A percentile compares a stretch with the other conserved stretches of the same genome.
Evolutionary conservation across 2,329 filamentous ascomycete genomes (phyloP).

Genomic region (Dothiorella sarmentorum): DNA sequence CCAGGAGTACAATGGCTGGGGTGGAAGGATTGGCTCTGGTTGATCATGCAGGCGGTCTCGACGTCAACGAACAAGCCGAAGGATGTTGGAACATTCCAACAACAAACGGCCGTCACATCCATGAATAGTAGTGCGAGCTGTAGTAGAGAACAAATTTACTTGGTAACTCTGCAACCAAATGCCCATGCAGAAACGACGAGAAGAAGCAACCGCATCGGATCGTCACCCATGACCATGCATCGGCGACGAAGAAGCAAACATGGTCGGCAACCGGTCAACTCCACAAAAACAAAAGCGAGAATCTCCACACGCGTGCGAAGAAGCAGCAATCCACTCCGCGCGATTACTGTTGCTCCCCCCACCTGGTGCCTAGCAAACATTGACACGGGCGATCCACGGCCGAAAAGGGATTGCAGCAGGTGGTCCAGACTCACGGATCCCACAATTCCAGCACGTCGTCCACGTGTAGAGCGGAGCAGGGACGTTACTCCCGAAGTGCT

Average conservation of each 20-base stretch:
- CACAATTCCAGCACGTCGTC: not conserved
- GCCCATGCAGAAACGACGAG: not conserved
- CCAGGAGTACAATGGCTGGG: slow-evolving; percentile 1
- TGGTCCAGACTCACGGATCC: no score
- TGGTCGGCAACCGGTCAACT: not conserved
- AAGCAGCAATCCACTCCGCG: not conserved
- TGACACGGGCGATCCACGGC: not conserved
- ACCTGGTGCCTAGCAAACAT: not conserved
- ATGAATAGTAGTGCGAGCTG: slow-evolving; percentile 13
- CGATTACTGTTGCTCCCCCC: not conserved
- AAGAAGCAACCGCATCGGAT: not conserved
- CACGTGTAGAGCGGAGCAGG: no score
- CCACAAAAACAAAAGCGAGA: not conserved
- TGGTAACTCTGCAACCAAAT: not conserved
- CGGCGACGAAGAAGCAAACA: slow-evolving; percentile 1
- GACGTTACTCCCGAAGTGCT: not conserved
- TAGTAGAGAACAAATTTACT: not conserved
- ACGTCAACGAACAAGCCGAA: not conserved
- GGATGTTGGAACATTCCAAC: not conserved
- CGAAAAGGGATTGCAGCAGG: not conserved
- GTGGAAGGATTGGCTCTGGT: not conserved
- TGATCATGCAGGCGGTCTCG: slow-evolving; percentile 3
- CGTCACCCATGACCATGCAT: no score
- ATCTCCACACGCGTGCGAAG: not conserved
- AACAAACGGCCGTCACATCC: slow-evolving; percentile 1